These are phyloP conservation scores for Rhodamnia rubescens DNA, from an alignment of 345 rosid species.

Conservation along the genomic window DNA sequence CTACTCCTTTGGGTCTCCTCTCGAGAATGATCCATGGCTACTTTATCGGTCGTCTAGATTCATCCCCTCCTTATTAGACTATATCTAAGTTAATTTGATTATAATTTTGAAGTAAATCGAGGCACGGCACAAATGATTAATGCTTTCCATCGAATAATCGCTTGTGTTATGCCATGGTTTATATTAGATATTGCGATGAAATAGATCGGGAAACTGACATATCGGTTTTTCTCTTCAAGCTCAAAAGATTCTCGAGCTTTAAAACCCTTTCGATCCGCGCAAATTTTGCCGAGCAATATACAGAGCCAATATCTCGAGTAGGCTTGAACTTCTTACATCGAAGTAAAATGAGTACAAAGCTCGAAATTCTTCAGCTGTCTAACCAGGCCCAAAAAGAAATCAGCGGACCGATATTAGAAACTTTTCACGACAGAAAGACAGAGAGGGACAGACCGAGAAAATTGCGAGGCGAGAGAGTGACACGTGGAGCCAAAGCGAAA, in stretches of 20 bases:
- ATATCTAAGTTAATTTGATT: not conserved
- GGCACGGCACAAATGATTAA: too few species aligned
- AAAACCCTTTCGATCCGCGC: not conserved
- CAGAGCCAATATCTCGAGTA: not conserved
- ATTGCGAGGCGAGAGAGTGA: not conserved
- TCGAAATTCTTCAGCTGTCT: not conserved
- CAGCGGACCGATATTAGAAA: not conserved
- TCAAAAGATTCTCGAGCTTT: not conserved
- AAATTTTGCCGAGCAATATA: not conserved
- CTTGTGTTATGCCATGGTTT: not conserved
- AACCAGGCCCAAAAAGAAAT: not conserved
- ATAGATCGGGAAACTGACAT: too few species aligned
- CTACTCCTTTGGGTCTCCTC: not conserved
- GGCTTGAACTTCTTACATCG: not conserved
- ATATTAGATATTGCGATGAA: too few species aligned
- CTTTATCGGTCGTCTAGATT: not conserved
- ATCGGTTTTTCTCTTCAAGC: not conserved
- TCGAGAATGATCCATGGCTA: accelerated
- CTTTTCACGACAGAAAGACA: not conserved
- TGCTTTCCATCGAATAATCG: too few species aligned
- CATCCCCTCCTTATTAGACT: not conserved
- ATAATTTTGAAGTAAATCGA: accelerated
- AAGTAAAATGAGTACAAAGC: not conserved
- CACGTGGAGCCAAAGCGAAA: not conserved
- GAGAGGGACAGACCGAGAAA: too few species aligned